A percentile compares a stretch with the other conserved stretches of the same genome.
Evolutionary conservation across 2,329 filamentous ascomycete genomes (phyloP).

Genomic region (Clarireedia sp.): DNA sequence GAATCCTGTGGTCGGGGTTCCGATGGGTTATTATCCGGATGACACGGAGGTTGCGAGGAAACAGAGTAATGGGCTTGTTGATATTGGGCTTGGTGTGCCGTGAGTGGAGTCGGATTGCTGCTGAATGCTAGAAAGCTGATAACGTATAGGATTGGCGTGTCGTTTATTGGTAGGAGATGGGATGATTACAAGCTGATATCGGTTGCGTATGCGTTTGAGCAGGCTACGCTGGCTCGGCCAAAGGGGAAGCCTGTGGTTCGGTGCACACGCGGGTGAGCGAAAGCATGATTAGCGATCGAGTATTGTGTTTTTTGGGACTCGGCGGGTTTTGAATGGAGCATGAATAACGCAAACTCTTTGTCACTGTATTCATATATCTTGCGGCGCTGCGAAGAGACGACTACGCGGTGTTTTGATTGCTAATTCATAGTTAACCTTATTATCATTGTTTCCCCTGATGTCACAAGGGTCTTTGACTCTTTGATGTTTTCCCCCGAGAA

Average conservation of each 20-base stretch:
- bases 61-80: neutral
- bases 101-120: neutral
- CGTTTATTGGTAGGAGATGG: constrained; percentile 52
- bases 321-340: no score
- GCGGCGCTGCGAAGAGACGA: no score
- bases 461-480: no score
- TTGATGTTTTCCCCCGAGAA: no score
- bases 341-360: no score
- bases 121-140: neutral
- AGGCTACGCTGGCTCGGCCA: constrained; percentile 17
- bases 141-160: constrained; percentile 30
- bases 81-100: neutral
- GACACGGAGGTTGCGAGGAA: neutral
- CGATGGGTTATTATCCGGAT: neutral
- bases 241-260: neutral
- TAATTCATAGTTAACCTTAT: no score
- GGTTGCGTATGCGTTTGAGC: constrained; percentile 59
- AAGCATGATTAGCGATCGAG: no score
- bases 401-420: no score
- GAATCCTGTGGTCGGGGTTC: neutral
- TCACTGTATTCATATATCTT: no score
- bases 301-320: no score
- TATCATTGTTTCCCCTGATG: no score
- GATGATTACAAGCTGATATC: constrained; percentile 53
- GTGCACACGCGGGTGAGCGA: neutral